These are phyloP conservation scores for Amylostereum chailletii DNA, from an alignment of 1,284 basidiomycete species.

Conservation along the genomic window DNA sequence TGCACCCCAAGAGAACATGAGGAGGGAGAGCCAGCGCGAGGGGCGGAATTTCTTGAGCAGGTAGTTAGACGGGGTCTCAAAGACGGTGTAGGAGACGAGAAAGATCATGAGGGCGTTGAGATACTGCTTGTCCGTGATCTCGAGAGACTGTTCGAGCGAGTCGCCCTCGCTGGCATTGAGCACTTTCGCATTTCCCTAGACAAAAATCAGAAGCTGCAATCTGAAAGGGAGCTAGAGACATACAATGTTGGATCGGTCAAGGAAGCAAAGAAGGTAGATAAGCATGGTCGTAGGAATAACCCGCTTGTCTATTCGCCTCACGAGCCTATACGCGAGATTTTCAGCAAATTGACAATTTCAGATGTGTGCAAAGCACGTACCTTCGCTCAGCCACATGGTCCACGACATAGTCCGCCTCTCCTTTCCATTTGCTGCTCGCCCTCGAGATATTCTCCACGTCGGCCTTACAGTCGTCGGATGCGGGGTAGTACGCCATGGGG, in stretches of 20 bases:
- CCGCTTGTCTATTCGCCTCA: conserved; percentile 18
- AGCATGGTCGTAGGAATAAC: conserved; percentile 20
- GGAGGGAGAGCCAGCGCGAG: conserved; percentile 24
- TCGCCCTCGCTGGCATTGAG: conserved; percentile 24
- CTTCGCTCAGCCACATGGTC: conserved; percentile 12
- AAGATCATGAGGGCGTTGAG: conserved; percentile 29
- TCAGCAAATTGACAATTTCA: no score
- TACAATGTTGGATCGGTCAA: conserved; percentile 30
- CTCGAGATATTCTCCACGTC: no score
- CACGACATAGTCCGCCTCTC: conserved; percentile 2
- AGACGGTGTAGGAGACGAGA: conserved; percentile 26
- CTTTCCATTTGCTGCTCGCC: no score
- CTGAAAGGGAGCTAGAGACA: conserved; percentile 2
- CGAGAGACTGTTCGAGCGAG: conserved; percentile 22
- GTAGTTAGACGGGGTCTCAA: conserved; percentile 30
- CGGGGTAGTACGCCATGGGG: no score
- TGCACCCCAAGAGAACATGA: conserved; percentile 32
- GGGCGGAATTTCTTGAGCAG: conserved; percentile 33
- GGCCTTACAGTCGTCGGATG: no score
- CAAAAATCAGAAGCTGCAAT: neutral
- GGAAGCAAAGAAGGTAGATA: conserved; percentile 28
- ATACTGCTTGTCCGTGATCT: conserved; percentile 24
- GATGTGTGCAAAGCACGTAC: conserved; percentile 2
- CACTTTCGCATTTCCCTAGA: conserved; percentile 27
- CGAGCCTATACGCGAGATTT: conserved; percentile 9